Base-by-base conservation (phyloP, 164 flowering plant species). In the Vitis labrusca region DNA sequence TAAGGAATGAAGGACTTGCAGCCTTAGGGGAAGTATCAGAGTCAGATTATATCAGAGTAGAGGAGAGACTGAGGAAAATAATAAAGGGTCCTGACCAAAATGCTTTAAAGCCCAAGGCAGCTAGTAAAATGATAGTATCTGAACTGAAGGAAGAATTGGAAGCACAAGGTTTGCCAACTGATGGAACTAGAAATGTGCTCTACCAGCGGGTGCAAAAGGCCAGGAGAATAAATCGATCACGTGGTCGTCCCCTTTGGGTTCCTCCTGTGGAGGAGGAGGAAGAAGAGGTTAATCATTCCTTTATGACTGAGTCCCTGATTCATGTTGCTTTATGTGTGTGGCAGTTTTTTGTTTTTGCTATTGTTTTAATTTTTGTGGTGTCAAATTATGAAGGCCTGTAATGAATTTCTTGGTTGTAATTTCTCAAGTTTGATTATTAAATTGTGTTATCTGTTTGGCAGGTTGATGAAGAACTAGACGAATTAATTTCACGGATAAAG, bases 211-310 rank as follows among this genome's bases (percentile, higher is more conserved):
- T 95, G 51, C 99, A 95, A 74, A 94, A 94, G 71, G 98, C 99
- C 73, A 90, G 99, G 78, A 85, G 99, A 82, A 95, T 95, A 82
- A 95, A 95, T 68, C 93, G 89, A 66, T 92, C 99, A 50, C 96
- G 99, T 70, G 96, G 98, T 59, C 89, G 97, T 55, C 99, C 97
- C 50, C 94, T 95, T 64, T 92, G 99, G 99, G 89, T 95, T 85
- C 99, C 99, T 71, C 93, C 94, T 15, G 89, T 95, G 70, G 94
- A 90, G 74, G 97, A 92, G 77, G 96, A 90, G 73, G 99, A 92
- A 67, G 99, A 92, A 76, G 97, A 87, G 96, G 98, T 91, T 32
- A 48, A 30, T 69, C 17, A 30, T 67, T 72, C 27, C 16, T 55
- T 14, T 57, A 72, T 48, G 19, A 13, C 30, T 60, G 13, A 49